Evolutionary conservation across 2,329 filamentous ascomycete species (phyloP).

Genomic region (Parascedosporium putredinis): DNA sequence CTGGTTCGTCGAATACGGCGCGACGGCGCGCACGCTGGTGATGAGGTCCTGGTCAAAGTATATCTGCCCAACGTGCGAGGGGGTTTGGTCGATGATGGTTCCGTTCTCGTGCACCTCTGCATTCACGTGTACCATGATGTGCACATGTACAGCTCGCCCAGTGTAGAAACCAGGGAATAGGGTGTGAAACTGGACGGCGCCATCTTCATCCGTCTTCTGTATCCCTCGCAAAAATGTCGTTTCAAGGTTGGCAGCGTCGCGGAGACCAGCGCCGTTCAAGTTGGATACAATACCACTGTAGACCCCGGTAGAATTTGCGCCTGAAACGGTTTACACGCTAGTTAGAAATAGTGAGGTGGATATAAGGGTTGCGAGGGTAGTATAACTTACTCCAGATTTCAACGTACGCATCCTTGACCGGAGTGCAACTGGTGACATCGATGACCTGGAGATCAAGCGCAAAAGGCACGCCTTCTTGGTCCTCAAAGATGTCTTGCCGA

Average conservation of each 20-base stretch:
- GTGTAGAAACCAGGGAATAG: conserved; percentile 33
- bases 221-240: conserved; percentile 29
- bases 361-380: too few relatives aligned
- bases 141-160: conserved; percentile 29
- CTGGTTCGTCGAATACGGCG: conserved; percentile 34
- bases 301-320: conserved; percentile 32
- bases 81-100: conserved; percentile 37
- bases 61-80: conserved; percentile 50
- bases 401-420: conserved; percentile 25
- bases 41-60: conserved; percentile 50
- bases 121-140: conserved; percentile 23
- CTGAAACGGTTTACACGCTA: too few relatives aligned
- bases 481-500: conserved; percentile 28
- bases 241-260: conserved; percentile 19
- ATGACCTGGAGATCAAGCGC: conserved; percentile 33
- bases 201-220: conserved; percentile 27
- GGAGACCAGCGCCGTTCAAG: conserved; percentile 9
- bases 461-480: conserved; percentile 27
- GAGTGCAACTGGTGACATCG: conserved; percentile 29
- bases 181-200: conserved; percentile 29
- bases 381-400: conserved; percentile 38
- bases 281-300: conserved; percentile 16
- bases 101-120: conserved; percentile 33
- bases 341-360: too few relatives aligned
- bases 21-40: conserved; percentile 30